Evolutionary conservation across 139 green algal genomes (phyloP).

Genomic region (Pleodorina starrii): DNA sequence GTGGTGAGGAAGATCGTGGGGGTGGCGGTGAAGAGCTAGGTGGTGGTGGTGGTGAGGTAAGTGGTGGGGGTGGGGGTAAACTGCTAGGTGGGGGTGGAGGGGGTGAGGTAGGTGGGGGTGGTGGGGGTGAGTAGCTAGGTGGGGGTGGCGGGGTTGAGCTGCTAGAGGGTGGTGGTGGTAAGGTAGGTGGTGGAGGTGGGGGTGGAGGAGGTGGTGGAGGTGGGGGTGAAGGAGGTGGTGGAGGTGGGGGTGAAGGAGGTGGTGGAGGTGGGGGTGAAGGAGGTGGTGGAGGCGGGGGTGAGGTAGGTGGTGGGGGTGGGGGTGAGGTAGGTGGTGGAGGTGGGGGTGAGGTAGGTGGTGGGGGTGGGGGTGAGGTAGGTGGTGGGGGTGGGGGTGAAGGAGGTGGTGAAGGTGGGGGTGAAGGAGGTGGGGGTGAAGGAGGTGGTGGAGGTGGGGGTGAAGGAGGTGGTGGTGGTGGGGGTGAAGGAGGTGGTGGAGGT

Average conservation of each 20-base stretch:
- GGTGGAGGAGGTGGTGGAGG: too few relatives aligned
- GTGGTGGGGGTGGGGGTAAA: neutral
- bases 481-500: neutral
- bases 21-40: constrained; percentile 1
- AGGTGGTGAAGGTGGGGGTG: neutral
- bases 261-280: neutral
- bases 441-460: too few relatives aligned
- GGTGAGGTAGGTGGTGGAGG: too few relatives aligned
- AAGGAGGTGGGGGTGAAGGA: too few relatives aligned
- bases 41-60: neutral
- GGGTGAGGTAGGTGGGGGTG: neutral
- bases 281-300: neutral
- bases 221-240: too few relatives aligned
- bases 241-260: neutral
- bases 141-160: neutral
- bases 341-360: too few relatives aligned
- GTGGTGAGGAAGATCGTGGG: too few relatives aligned
- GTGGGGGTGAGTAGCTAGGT: neutral
- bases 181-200: too few relatives aligned
- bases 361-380: too few relatives aligned
- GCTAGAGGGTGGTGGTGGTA: neutral
- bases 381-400: too few relatives aligned
- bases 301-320: too few relatives aligned
- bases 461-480: neutral
- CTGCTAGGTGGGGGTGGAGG: neutral